Evolutionary conservation across 1,139 yeast genomes (phyloP), one percentile per base, ranked within the genome.

Genomic region (Pichia sp.): DNA sequence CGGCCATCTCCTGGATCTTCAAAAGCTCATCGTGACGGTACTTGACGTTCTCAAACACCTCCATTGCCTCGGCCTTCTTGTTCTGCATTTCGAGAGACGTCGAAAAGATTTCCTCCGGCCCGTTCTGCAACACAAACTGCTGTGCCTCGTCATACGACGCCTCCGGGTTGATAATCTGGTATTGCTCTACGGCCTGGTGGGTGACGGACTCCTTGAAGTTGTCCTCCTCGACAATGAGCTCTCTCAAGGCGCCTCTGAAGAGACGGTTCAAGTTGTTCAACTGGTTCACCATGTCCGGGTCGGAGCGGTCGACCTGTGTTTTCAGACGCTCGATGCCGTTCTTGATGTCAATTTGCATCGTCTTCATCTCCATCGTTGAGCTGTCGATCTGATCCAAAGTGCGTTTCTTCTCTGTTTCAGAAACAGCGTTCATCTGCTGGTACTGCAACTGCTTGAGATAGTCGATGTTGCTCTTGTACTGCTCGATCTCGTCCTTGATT

Each of bases 201-300:
- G 55, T 57, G 13, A 61, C 53, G 5, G 50, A 47, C 26, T 54
- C 53, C 40, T 54, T 56, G 23, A 55, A 54, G 29, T 49, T 36
- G 15, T 57, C 53, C 47, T 61, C 60, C 30, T 55, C 47, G 8
- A 45, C 30, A 5, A 59, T 54, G 26, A 61, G 40, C 13, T 57
- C 54, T 23, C 49, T 32, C 29, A 62, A 53, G n/a, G 51, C 50
- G 5, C 51, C 34, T 41, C 58, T 54, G 16, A 61, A 59, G 8
- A 54, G 46, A 30, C 61, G 54, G 40, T 59, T 55, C 8, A 61
- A 45, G 44, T 61, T 62, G 47, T 62, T 62, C 16, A 61, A 52
- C 44, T 61, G 64, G 10, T 50, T 47, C 16, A 60, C 58, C 52
- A 59, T 57, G 49, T 62, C 65, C 19, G 51, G 55, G 45, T 61